These are phyloP conservation scores for Pseudoperonospora humuli DNA, from an alignment of 352 stramenopile genomes.

Conservation along the genomic window DNA sequence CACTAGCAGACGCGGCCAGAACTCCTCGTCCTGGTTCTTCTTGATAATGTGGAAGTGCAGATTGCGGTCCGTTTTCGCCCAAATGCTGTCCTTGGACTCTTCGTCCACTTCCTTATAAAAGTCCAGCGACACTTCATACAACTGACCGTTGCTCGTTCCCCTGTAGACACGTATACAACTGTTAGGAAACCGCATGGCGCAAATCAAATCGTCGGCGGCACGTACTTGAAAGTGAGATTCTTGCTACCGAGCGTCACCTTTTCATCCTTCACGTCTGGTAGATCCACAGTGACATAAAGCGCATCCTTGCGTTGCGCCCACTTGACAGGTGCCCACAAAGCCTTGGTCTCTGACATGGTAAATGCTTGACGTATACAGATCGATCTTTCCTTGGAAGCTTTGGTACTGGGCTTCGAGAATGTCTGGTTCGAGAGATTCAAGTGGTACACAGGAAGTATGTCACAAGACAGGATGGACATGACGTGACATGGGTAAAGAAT, in stretches of 20 bases:
- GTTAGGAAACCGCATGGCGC: too few relatives aligned
- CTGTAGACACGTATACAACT: constrained; percentile 13
- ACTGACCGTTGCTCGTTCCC: constrained; percentile 86
- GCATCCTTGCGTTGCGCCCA: constrained; percentile 96
- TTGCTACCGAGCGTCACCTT: constrained; percentile 87
- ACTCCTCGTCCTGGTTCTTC: constrained; percentile 89
- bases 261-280: constrained; percentile 92
- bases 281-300: constrained; percentile 94
- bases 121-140: constrained; percentile 92
- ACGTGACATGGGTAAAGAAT: background rate
- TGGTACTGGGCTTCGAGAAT: constrained; percentile 25
- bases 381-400: constrained; percentile 3
- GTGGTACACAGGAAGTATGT: constrained; percentile 4
- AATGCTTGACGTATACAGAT: background rate
- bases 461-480: background rate
- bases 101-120: constrained; percentile 93
- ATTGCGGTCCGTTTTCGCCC: constrained; percentile 92
- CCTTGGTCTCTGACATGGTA: constrained; percentile 35
- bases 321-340: constrained; percentile 87
- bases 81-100: constrained; percentile 88
- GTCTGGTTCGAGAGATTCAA: constrained; percentile 11
- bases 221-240: constrained; percentile 83
- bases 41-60: constrained; percentile 96
- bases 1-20: constrained; percentile 93
- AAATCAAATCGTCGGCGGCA: background rate